phyloP scores from a whole-genome alignment of 2,329 filamentous ascomycete species.

The Knufia petricola region DNA sequence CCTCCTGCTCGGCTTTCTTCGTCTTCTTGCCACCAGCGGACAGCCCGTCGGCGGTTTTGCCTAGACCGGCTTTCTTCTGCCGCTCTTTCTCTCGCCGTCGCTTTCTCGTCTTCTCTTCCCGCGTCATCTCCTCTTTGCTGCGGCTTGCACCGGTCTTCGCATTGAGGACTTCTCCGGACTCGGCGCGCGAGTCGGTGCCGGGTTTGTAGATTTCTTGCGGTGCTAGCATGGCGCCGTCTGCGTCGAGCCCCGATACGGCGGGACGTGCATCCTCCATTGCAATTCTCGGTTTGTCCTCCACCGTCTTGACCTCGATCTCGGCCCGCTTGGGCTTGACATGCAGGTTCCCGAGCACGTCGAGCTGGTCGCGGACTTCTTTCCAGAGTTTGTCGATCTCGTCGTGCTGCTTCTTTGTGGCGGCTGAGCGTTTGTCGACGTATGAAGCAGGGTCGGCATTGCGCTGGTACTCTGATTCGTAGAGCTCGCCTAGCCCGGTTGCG shows the following conservation, averaged over 20 bases:
- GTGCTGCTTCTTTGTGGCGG: constrained; percentile 73
- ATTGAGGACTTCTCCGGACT: constrained; percentile 12
- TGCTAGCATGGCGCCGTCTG: constrained; percentile 59
- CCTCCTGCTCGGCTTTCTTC: constrained; percentile 37
- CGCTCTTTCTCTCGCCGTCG: constrained; percentile 79
- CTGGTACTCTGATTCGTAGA: constrained; percentile 89
- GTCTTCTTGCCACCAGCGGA: constrained; percentile 13
- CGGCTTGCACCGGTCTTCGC: constrained; percentile 42
- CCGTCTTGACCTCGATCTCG: constrained; percentile 71
- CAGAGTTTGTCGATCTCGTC: constrained; percentile 73
- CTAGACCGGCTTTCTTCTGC: constrained; percentile 48
- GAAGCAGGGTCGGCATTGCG: constrained; percentile 65
- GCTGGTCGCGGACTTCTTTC: constrained; percentile 66
- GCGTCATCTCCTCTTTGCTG: constrained; percentile 73
- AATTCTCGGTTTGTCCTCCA: constrained; percentile 83
- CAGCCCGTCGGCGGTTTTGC: constrained; percentile 30
- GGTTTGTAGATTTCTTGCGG: constrained; percentile 90
- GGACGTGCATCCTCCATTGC: constrained; percentile 93
- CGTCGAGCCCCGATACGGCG: constrained; percentile 60
- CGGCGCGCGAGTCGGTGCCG: constrained; percentile 37
- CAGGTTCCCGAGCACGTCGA: constrained; percentile 86
- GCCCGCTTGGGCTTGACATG: constrained; percentile 88
- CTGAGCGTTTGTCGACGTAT: constrained; percentile 71
- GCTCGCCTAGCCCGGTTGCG: constrained; percentile 77
- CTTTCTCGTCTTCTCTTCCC: constrained; percentile 71